A percentile compares a stretch with the other conserved stretches of the same genome.
phyloP scores from a whole-genome alignment of 345 rosid species.

The Cochlearia excelsa region DNA sequence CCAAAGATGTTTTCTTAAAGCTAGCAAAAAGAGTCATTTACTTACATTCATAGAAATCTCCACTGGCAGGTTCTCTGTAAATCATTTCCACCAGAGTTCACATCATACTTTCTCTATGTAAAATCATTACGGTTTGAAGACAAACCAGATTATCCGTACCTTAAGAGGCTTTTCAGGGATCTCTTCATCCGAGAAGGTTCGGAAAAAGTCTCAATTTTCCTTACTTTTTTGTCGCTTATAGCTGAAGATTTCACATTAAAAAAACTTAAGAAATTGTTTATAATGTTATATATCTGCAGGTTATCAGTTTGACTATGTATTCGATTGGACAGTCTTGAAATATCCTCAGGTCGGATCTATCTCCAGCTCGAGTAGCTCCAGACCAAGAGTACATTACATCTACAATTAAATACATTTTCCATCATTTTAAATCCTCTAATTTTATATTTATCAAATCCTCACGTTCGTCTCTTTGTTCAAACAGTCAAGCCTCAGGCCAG shows the following conservation, averaged over 20 bases:
- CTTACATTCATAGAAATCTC: background rate
- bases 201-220: background rate
- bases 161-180: slow-evolving; percentile 93
- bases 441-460: slow-evolving; percentile 1
- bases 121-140: slow-evolving; percentile 94
- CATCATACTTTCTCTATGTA: slow-evolving; percentile 90
- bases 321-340: slow-evolving; percentile 95
- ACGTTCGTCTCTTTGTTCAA: slow-evolving; percentile 24
- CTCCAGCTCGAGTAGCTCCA: slow-evolving; percentile 69
- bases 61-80: slow-evolving; percentile 80
- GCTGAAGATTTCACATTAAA: background rate
- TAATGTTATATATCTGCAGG: slow-evolving; percentile 46
- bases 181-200: slow-evolving; percentile 90
- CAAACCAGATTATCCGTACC: slow-evolving; percentile 94
- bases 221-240: background rate
- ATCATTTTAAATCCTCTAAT: slow-evolving; percentile 2
- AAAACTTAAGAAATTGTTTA: background rate
- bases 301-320: slow-evolving; percentile 92
- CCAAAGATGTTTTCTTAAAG: background rate
- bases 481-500: slow-evolving; percentile 60
- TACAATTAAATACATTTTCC: background rate
- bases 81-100: slow-evolving; percentile 85
- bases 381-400: slow-evolving; percentile 59
- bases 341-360: slow-evolving; percentile 76
- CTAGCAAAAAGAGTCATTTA: slow-evolving; percentile 16